Evolutionary conservation across 2,329 filamentous ascomycete genomes (phyloP), one percentile per base, ranked within the genome.

Genomic region (Torrubiellomyces zombiae): DNA sequence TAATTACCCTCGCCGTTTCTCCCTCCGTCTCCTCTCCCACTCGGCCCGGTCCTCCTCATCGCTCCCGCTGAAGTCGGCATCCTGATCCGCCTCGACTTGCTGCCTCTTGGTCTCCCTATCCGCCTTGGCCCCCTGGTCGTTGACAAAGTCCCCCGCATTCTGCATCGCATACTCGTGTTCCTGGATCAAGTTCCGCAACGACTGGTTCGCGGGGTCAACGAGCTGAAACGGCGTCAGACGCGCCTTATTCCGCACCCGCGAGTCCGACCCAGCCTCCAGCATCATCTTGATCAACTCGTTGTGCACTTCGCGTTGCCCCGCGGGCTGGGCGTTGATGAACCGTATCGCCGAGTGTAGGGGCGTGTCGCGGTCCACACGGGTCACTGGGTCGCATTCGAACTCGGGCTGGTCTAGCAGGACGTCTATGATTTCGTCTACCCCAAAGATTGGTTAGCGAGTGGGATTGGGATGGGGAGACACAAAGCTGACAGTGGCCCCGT

Each of bases 341-440:
- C 75, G 67, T 38, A 89, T 70, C 28, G 72, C 79, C 43, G 69
- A 69, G 61, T 91, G 81, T 30, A 91, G 62, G 16, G 78, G 78
- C 3, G 79, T 85, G 51, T 89, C 79, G 33, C 67, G 64, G 31
- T 86, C 77, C 42, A 64, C 48, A 38, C 66, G 67, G 55, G 72
- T 76, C 41, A 73, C 42, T 27, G 78, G 76, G 55, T 91, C 81
- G 55, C 83, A 86, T 54, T 89, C 81, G 48, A 91, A 75, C 38
- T 75, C 71, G 37, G 77, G 72, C 50, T 86, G 78, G 58, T 89
- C 79, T 36, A 89, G 74, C 29, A 91, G 71, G 41, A 70, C 53
- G 55, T 91, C 80, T 44, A 91, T 75, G 32, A 83, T 61, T 42
- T 89, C 78, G 56, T 82, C 75, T 79, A 31, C 4, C 18, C n/a